phyloP scores from a whole-genome alignment of 2,329 filamentous ascomycete species.

The Teratosphaeriaceae sp. region DNA sequence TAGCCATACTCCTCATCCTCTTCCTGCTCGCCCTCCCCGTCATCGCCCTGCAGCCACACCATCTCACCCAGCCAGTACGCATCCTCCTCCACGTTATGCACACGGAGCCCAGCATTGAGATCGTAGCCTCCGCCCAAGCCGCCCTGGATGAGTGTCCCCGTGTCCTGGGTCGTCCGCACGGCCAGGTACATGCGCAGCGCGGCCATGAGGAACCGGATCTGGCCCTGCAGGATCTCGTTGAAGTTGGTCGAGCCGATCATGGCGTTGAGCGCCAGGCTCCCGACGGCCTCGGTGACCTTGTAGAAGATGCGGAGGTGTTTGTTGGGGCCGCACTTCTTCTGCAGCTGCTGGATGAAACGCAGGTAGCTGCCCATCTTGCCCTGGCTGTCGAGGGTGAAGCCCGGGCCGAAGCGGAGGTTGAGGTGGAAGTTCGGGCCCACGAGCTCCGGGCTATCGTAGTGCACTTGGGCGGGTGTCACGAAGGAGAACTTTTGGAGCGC shows the following conservation, averaged over 20 bases:
- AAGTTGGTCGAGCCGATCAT: neutral
- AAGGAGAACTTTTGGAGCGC: neutral
- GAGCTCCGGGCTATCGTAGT: neutral
- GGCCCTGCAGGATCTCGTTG: neutral
- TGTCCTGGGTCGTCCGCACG: no score
- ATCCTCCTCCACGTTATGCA: neutral
- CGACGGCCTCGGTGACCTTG: neutral
- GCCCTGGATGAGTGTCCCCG: no score
- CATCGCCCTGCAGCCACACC: no score
- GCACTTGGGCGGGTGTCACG: neutral
- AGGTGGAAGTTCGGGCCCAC: neutral
- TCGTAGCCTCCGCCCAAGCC: no score
- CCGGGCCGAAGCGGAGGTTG: neutral
- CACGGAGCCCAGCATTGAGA: neutral
- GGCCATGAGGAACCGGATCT: neutral
- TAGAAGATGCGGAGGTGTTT: slow-evolving; percentile 3
- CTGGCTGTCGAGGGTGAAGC: neutral
- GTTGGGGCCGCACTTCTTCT: neutral
- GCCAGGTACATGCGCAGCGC: neutral
- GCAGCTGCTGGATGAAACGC: neutral
- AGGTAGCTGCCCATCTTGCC: neutral
- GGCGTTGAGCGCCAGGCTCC: neutral
- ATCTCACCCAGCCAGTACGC: no score
- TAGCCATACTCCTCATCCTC: neutral
- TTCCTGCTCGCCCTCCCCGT: no score